phyloP scores from a whole-genome alignment of 179 eudicot species.

The Nepenthes alata region DNA sequence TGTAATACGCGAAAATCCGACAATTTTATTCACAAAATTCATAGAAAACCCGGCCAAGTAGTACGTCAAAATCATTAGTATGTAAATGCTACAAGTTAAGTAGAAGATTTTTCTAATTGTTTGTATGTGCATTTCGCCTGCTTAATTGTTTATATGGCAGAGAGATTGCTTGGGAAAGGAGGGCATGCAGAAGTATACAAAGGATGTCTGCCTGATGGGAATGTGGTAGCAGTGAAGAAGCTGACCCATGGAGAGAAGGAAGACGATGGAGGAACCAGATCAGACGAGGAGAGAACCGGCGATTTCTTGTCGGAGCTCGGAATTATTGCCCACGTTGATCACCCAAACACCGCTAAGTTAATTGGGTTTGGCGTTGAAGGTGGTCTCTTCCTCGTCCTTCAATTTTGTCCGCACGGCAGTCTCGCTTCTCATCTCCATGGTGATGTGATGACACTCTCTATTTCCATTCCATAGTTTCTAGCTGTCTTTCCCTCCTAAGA shows the following conservation, averaged over 20 bases:
- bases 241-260: conserved; percentile 46
- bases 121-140: too few relatives aligned
- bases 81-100: neutral
- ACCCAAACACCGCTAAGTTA: conserved; percentile 62
- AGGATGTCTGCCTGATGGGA: conserved; percentile 63
- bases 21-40: too few relatives aligned
- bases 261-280: conserved; percentile 4
- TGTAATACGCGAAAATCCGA: too few relatives aligned
- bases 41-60: too few relatives aligned
- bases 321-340: conserved; percentile 78
- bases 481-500: neutral
- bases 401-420: conserved; percentile 56
- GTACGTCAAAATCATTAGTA: neutral
- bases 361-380: conserved; percentile 53
- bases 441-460: conserved; percentile 5
- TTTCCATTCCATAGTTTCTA: neutral
- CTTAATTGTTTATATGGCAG: conserved; percentile 15
- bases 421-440: conserved; percentile 67
- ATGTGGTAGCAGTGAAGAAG: conserved; percentile 67
- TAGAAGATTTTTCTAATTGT: too few relatives aligned
- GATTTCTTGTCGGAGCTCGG: conserved; percentile 84
- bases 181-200: conserved; percentile 96
- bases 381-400: conserved; percentile 62
- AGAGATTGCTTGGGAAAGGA: conserved; percentile 71
- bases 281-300: conserved; percentile 42